phyloP scores from a whole-genome alignment of 1,284 basidiomycete genomes.

The Butyriboletus appendiculatus region DNA sequence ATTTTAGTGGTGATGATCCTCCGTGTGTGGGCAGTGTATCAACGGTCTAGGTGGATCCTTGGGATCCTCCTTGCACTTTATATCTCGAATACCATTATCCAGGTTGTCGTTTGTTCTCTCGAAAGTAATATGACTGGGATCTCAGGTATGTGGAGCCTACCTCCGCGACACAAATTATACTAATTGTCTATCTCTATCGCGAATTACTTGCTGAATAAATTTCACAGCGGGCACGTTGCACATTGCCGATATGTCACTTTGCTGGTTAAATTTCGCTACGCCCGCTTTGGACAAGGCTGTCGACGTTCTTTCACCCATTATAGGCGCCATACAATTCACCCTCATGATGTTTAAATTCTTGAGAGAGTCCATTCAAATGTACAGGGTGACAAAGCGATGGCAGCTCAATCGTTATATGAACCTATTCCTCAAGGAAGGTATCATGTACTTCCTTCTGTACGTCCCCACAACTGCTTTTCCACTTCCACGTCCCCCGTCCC shows the following conservation, averaged over 20 bases:
- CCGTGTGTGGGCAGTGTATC: background rate
- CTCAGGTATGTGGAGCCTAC: too few relatives aligned
- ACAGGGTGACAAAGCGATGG: background rate
- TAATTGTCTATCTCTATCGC: too few relatives aligned
- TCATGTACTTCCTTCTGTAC: background rate
- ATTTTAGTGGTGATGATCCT: background rate
- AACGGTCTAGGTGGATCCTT: background rate
- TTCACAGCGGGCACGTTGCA: too few relatives aligned
- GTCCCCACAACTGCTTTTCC: background rate
- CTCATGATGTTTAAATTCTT: background rate
- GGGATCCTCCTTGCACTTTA: background rate
- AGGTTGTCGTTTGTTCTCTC: background rate
- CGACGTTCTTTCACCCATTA: background rate
- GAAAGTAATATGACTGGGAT: too few relatives aligned
- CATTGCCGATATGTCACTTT: too few relatives aligned
- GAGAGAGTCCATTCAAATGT: background rate
- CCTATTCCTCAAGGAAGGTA: background rate
- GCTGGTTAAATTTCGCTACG: too few relatives aligned
- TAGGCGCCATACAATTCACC: background rate
- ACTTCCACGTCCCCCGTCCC: background rate
- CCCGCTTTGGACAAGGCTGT: background rate
- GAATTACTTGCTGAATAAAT: too few relatives aligned
- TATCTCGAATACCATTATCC: too few relatives aligned
- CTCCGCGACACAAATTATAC: too few relatives aligned
- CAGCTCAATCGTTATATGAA: background rate